Base-by-base conservation (phyloP, 148 eudicot species). In the Rhododendron vialii region DNA sequence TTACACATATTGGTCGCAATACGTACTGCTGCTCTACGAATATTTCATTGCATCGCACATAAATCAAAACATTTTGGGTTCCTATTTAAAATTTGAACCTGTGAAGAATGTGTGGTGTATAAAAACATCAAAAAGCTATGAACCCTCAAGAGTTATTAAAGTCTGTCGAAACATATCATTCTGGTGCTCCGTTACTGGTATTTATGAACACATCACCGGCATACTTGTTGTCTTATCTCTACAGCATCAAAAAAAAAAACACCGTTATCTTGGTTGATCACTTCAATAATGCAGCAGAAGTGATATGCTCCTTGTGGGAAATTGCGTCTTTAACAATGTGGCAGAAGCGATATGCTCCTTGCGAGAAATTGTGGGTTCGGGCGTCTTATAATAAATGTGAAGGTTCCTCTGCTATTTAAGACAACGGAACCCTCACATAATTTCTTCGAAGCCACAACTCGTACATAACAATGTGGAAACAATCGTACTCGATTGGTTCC, bases 401-500 rank as follows among this genome's bases (percentile, higher is more conserved):
- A 9, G 71, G 30, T 63, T 63, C 7, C 13, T n/a, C 28, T 63
- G 5, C 11, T n/a, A 9, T 67, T 71, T 71, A 71, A 71, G 38
- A 33, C 3, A 71, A 3, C 5, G 36, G 1, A 82, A 91, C 48
- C 48, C 91, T 88, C 1, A 90, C 83, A 11, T 89, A 86, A 83
- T 91, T 91, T 86, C 94, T 87, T 74, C 95, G 85, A 2, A 93
- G 89, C 95, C 95, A 94, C 36, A 93, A 87, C 86, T 94, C 98
- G 87, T 92, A 94, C 93, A 94, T 93, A 13, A 93, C 94, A 91
- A 90, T 94, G 82, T 93, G 90, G 82, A 94, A 94, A 47, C 93
- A 87, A 89, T 94, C 98, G 85, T 35, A 93, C 41, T 93, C 93
- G 30, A 65, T 82, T 0, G 97, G 90, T 73, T 28, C 9, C 6